Evolutionary conservation across 208 protist genomes (phyloP).

Genomic region (Crithidia sp.): DNA sequence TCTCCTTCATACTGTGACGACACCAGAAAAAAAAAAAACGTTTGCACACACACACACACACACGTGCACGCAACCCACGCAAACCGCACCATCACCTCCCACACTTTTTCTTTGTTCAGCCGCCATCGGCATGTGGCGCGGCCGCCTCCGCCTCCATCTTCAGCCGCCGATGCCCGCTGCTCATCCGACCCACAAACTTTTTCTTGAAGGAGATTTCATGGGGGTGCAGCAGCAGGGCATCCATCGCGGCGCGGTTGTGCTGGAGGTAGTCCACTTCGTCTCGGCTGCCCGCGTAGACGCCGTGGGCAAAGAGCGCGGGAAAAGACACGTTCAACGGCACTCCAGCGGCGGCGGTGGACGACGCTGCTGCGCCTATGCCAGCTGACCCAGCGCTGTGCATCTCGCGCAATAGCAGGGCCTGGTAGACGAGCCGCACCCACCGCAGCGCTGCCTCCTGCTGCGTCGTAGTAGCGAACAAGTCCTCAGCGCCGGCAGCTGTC

Average conservation of each 20-base stretch:
- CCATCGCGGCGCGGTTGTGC: slow-evolving; percentile 68
- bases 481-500: too few species aligned
- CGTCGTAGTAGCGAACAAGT: slow-evolving; percentile 1
- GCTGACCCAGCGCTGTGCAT: slow-evolving; percentile 4
- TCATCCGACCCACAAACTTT: slow-evolving; percentile 70
- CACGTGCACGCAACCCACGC: too few species aligned
- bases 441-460: slow-evolving; percentile 29
- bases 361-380: not conserved
- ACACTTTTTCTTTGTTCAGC: not conserved
- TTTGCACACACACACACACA: too few species aligned
- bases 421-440: slow-evolving; percentile 37
- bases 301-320: slow-evolving; percentile 75
- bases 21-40: too few species aligned
- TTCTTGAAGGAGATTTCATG: slow-evolving; percentile 81
- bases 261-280: slow-evolving; percentile 76
- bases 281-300: slow-evolving; percentile 62
- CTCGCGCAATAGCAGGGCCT: slow-evolving; percentile 36
- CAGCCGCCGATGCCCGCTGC: slow-evolving; percentile 57
- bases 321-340: slow-evolving; percentile 25
- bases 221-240: slow-evolving; percentile 80
- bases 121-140: not conserved
- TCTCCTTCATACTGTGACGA: too few species aligned
- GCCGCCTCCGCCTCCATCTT: slow-evolving; percentile 70
- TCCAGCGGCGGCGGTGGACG: slow-evolving; percentile 1
- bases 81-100: too few species aligned